phyloP scores from a whole-genome alignment of 73 alveolate species.

The Paramecium tetraurelia region DNA sequence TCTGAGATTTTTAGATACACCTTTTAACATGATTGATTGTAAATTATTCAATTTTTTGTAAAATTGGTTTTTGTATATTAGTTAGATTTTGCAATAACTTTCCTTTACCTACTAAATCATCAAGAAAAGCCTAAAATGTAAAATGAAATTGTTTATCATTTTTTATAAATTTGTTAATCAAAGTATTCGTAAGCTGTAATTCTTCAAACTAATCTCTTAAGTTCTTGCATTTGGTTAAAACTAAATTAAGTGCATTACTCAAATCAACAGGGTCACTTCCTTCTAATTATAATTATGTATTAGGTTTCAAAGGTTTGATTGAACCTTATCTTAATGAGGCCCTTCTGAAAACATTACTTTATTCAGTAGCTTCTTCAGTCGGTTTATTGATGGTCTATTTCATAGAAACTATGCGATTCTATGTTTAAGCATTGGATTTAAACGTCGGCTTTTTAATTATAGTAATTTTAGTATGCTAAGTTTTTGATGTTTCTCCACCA shows the following conservation, averaged over 20 bases:
- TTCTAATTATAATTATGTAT: neutral
- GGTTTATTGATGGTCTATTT: neutral
- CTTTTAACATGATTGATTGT: conserved; percentile 28
- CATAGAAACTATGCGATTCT: neutral
- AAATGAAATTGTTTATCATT: conserved; percentile 21
- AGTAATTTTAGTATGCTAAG: conserved; percentile 5
- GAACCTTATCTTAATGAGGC: neutral
- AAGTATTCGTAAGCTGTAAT: conserved; percentile 7
- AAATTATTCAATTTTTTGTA: conserved; percentile 9
- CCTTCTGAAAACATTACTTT: neutral
- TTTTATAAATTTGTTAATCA: neutral
- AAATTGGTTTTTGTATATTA: neutral
- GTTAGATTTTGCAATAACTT: neutral
- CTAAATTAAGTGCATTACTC: neutral
- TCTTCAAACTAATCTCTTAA: neutral
- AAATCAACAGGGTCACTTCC: conserved; percentile 12
- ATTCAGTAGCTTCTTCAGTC: neutral
- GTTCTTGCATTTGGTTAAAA: neutral
- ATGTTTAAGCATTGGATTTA: neutral
- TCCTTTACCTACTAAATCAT: neutral
- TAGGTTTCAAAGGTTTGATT: neutral
- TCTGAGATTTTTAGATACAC: neutral
- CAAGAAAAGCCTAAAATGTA: neutral
- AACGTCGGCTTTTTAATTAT: neutral
- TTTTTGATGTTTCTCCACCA: neutral